Conservation (phyloP, 768 basidiomycete genomes). For the Hirschioporus abietinus region DNA sequence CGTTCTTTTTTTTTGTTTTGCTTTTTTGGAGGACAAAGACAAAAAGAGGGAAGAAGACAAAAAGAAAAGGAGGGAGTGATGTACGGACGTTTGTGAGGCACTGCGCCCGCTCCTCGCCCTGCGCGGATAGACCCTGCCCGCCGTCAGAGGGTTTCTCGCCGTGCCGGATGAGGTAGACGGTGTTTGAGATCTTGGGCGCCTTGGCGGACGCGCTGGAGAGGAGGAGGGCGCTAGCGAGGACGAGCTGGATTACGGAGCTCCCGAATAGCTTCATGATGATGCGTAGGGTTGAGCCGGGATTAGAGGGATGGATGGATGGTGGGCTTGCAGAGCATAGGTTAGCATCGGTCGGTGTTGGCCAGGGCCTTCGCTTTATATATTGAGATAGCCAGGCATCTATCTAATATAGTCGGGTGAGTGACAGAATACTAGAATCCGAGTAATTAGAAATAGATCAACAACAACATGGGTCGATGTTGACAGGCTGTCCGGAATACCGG, state of each 20-base stretch:
- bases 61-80: neutral
- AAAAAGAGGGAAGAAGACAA: neutral
- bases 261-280: no score
- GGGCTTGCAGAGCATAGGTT: no score
- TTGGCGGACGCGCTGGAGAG: neutral
- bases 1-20: no score
- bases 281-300: no score
- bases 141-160: constrained; percentile 14
- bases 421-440: neutral
- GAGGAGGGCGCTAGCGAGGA: no score
- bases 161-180: constrained; percentile 14
- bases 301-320: no score
- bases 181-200: constrained; percentile 7
- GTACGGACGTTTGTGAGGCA: constrained; percentile 10
- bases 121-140: constrained; percentile 9
- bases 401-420: neutral
- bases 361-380: neutral
- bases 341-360: no score
- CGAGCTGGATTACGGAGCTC: no score
- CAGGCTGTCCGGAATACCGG: neutral
- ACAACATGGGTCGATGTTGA: neutral
- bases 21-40: neutral
- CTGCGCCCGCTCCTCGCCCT: constrained; percentile 13
- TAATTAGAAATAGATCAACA: neutral
- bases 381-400: no score